Percentiles rank a stretch among this genome's conserved stretches.
phyloP scores from a whole-genome alignment of 2,329 filamentous ascomycete species.

The Paramyrothecium sp. region DNA sequence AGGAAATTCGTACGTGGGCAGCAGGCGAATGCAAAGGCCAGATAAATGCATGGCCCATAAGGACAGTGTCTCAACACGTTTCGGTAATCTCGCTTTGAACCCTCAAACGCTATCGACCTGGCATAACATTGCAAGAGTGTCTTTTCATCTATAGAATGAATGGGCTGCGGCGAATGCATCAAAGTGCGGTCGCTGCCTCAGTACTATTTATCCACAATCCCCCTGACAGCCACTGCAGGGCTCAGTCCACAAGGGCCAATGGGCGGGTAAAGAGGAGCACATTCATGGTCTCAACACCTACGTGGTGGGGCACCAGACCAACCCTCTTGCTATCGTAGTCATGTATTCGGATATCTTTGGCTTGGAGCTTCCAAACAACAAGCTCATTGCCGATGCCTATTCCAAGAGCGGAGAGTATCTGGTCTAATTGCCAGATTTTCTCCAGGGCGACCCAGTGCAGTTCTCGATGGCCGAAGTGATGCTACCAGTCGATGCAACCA shows the following conservation, averaged over 20 bases:
- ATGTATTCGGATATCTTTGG: slow-evolving; percentile 4
- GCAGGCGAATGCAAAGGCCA: no score
- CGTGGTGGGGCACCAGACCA: slow-evolving; percentile 27
- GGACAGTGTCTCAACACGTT: no score
- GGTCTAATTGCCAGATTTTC: slow-evolving; percentile 2
- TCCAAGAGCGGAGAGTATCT: slow-evolving; percentile 1
- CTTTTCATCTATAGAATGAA: no score
- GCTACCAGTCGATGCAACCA: slow-evolving; percentile 30
- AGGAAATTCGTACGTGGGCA: no score
- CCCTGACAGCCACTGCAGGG: background rate
- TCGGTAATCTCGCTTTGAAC: no score
- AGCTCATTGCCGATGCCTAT: slow-evolving; percentile 3
- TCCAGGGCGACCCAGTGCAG: slow-evolving; percentile 1
- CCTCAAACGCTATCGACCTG: no score
- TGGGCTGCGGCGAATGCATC: slow-evolving; percentile 1
- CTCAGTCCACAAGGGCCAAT: slow-evolving; percentile 1
- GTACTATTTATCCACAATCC: background rate
- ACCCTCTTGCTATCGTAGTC: slow-evolving; percentile 2
- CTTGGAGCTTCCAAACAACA: slow-evolving; percentile 1
- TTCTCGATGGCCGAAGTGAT: slow-evolving; percentile 27
- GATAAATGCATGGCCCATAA: no score
- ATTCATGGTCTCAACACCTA: slow-evolving; percentile 36
- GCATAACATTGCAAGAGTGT: no score
- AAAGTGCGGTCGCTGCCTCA: background rate
- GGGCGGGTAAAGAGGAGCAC: slow-evolving; percentile 20